Evolutionary conservation across 1,284 basidiomycete genomes (phyloP).

Genomic region (Stereum hirsutum): DNA sequence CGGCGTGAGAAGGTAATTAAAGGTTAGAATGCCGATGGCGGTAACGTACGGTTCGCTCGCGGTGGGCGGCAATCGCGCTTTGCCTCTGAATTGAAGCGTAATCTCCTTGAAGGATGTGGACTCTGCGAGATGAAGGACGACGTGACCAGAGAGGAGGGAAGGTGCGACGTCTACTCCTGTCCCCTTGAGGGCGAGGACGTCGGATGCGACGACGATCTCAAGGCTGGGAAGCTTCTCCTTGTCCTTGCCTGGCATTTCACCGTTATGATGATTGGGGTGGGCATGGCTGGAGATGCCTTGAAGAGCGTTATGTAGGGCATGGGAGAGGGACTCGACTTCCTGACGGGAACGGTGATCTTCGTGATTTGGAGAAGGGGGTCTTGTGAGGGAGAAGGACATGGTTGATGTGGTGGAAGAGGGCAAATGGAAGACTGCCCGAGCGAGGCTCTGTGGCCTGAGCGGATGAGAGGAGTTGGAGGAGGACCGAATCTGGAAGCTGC

Average conservation of each 20-base stretch:
- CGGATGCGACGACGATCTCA: conserved; percentile 69
- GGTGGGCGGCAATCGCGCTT: conserved; percentile 62
- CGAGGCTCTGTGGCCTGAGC: too few species aligned
- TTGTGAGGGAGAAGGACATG: conserved; percentile 5
- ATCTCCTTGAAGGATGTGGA: conserved; percentile 83
- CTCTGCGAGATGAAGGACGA: conserved; percentile 73
- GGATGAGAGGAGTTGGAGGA: too few species aligned
- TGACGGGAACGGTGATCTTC: conserved; percentile 8
- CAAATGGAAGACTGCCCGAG: too few species aligned
- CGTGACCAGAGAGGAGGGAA: conserved; percentile 63
- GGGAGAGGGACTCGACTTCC: conserved; percentile 22
- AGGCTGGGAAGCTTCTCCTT: conserved; percentile 41
- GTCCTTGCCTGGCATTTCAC: conserved; percentile 33
- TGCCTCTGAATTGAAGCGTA: conserved; percentile 75
- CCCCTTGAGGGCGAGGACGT: conserved; percentile 66
- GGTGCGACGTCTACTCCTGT: conserved; percentile 81
- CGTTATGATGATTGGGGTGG: conserved; percentile 16
- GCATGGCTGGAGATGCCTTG: conserved; percentile 21
- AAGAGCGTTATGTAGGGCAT: conserved; percentile 24
- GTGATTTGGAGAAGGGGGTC: conserved; percentile 1
- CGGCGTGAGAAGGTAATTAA: conserved; percentile 9
- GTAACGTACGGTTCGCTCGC: conserved; percentile 56
- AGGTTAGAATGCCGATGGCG: conserved; percentile 11
- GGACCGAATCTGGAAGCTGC: too few species aligned
- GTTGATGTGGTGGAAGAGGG: too few species aligned